phyloP scores from a whole-genome alignment of 2,329 filamentous ascomycete genomes.

The Cladosporium oxysporum region DNA sequence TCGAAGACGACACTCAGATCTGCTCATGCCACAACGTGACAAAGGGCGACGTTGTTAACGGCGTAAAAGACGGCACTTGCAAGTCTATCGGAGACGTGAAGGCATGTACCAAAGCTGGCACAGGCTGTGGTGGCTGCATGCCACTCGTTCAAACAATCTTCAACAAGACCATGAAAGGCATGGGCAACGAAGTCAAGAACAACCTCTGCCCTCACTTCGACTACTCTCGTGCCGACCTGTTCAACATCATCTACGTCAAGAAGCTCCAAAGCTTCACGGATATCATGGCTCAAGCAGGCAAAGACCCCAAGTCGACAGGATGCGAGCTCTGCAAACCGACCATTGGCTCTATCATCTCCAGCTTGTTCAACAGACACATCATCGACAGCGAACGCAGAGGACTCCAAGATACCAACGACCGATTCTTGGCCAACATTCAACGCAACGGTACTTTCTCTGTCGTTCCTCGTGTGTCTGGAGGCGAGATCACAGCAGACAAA shows the following conservation, averaged over 20 bases:
- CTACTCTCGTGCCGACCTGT: constrained; percentile 83
- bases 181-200: constrained; percentile 87
- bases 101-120: constrained; percentile 87
- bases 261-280: constrained; percentile 69
- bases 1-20: constrained; percentile 83
- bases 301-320: constrained; percentile 69
- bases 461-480: constrained; percentile 76
- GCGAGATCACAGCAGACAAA: constrained; percentile 85
- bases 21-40: constrained; percentile 93
- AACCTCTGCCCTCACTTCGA: constrained; percentile 82
- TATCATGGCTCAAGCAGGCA: constrained; percentile 78
- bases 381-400: constrained; percentile 71
- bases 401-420: constrained; percentile 88
- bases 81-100: constrained; percentile 82
- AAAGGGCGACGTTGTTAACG: constrained; percentile 74
- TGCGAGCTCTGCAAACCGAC: constrained; percentile 87
- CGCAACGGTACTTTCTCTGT: constrained; percentile 90
- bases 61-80: constrained; percentile 75
- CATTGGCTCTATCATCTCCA: constrained; percentile 77
- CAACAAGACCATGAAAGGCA: constrained; percentile 80
- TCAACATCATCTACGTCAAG: constrained; percentile 84
- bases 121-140: constrained; percentile 87
- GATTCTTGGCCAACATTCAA: constrained; percentile 86
- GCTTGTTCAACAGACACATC: constrained; percentile 80
- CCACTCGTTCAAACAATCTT: constrained; percentile 87